Evolutionary conservation across 345 rosid genomes (phyloP).

Genomic region (Corchorus capsularis): DNA sequence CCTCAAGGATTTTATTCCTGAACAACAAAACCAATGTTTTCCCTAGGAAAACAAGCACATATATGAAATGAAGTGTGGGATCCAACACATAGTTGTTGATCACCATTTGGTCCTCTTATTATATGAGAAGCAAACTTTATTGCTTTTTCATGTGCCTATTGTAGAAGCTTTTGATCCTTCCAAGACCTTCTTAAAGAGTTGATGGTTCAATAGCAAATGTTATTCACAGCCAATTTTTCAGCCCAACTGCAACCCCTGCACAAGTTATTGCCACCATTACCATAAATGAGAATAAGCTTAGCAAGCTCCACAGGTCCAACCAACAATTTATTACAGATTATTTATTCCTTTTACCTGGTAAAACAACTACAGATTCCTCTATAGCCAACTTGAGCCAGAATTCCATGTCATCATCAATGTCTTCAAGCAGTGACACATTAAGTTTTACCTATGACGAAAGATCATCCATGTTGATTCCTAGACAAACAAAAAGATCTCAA

Average conservation of each 20-base stretch:
- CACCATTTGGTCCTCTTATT: neutral
- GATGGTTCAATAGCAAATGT: constrained; percentile 76
- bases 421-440: constrained; percentile 30
- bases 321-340: neutral
- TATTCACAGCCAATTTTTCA: constrained; percentile 74
- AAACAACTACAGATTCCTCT: constrained; percentile 39
- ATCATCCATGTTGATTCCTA: neutral
- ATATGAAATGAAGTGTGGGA: neutral
- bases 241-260: constrained; percentile 85
- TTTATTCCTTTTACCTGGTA: constrained; percentile 32
- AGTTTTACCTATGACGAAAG: constrained; percentile 33
- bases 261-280: neutral
- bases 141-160: constrained; percentile 50
- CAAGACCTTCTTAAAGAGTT: constrained; percentile 63
- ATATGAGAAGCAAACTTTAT: neutral
- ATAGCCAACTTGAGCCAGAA: constrained; percentile 44
- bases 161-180: constrained; percentile 67
- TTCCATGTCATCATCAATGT: constrained; percentile 40
- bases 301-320: neutral
- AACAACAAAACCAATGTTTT: neutral
- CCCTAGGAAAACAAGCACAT: neutral
- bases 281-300: neutral
- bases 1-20: neutral
- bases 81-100: neutral
- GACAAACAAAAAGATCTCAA: constrained; percentile 6